Percentiles rank a stretch among this genome's conserved stretches.
These are phyloP conservation scores for Thyridium curvatum DNA, from an alignment of 2,329 filamentous ascomycete genomes.

Conservation along the genomic window DNA sequence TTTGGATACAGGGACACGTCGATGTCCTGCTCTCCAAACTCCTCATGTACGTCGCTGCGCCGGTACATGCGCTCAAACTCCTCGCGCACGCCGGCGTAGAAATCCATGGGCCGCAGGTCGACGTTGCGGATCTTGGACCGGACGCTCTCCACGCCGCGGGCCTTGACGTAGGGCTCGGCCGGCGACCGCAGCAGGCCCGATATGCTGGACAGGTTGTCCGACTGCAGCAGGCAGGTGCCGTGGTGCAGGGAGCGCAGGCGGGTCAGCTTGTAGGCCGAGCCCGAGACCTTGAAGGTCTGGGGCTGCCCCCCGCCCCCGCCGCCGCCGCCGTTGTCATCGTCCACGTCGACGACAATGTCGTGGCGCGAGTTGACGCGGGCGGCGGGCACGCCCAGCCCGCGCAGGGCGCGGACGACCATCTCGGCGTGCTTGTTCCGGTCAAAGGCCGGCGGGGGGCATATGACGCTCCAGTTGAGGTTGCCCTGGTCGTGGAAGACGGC, in stretches of 20 bases:
- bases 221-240: conserved; percentile 79
- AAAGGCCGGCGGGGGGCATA: conserved; percentile 70
- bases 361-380: conserved; percentile 82
- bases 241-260: conserved; percentile 75
- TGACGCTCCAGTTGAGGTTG: conserved; percentile 93
- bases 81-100: conserved; percentile 49
- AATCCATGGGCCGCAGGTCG: conserved; percentile 35
- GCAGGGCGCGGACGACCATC: conserved; percentile 85
- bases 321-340: neutral
- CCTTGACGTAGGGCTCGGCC: conserved; percentile 62
- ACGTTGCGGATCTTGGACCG: conserved; percentile 80
- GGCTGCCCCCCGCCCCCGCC: conserved; percentile 8
- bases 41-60: conserved; percentile 18
- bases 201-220: conserved; percentile 66
- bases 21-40: conserved; percentile 30
- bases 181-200: conserved; percentile 70
- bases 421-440: conserved; percentile 82
- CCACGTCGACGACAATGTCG: conserved; percentile 73
- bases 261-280: conserved; percentile 92
- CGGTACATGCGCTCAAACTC: conserved; percentile 67
- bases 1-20: too few relatives aligned
- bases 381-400: conserved; percentile 45
- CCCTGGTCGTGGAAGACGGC: conserved; percentile 90
- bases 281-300: conserved; percentile 70
- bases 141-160: conserved; percentile 86